Percentiles rank a stretch among this genome's conserved stretches.
These are phyloP conservation scores for Paraleonurus japonicus DNA, from an alignment of 257 asterid genomes.

Conservation along the genomic window DNA sequence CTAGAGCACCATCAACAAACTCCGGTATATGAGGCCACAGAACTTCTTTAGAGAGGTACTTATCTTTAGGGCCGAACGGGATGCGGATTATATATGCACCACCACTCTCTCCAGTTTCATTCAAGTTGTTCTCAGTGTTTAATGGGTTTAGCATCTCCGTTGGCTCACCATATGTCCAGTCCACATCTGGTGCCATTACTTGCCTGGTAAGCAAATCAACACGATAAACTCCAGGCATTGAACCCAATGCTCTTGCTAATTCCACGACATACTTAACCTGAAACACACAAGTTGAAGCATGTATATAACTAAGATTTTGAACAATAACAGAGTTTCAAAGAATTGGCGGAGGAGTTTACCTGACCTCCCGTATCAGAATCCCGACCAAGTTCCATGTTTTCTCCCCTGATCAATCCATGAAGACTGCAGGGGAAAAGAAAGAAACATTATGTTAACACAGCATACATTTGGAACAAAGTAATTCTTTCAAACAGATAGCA, in stretches of 20 bases:
- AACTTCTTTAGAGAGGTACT: slow-evolving; percentile 67
- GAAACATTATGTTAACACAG: background rate
- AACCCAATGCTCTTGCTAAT: slow-evolving; percentile 76
- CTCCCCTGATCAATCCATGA: slow-evolving; percentile 78
- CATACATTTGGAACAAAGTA: background rate
- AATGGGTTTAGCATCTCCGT: slow-evolving; percentile 73
- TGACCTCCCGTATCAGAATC: slow-evolving; percentile 82
- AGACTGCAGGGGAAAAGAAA: slow-evolving; percentile 42
- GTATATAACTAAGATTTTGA: background rate
- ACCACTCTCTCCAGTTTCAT: slow-evolving; percentile 68
- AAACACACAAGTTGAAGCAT: background rate
- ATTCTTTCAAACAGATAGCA: slow-evolving; percentile 3
- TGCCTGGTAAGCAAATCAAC: slow-evolving; percentile 80
- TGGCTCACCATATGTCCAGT: slow-evolving; percentile 68
- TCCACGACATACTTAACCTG: slow-evolving; percentile 84
- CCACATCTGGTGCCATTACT: slow-evolving; percentile 64
- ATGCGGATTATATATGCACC: slow-evolving; percentile 77
- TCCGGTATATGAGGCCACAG: slow-evolving; percentile 82
- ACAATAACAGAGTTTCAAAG: slow-evolving; percentile 10
- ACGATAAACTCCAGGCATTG: slow-evolving; percentile 78
- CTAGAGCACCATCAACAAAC: slow-evolving; percentile 73
- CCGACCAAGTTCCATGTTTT: slow-evolving; percentile 82
- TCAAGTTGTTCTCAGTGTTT: slow-evolving; percentile 39
- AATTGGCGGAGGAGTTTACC: slow-evolving; percentile 35
- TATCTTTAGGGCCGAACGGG: slow-evolving; percentile 74